A percentile compares a stretch with the other conserved stretches of the same genome.
Evolutionary conservation across 1,284 basidiomycete genomes (phyloP).

Genomic region (Naganishia albida): DNA sequence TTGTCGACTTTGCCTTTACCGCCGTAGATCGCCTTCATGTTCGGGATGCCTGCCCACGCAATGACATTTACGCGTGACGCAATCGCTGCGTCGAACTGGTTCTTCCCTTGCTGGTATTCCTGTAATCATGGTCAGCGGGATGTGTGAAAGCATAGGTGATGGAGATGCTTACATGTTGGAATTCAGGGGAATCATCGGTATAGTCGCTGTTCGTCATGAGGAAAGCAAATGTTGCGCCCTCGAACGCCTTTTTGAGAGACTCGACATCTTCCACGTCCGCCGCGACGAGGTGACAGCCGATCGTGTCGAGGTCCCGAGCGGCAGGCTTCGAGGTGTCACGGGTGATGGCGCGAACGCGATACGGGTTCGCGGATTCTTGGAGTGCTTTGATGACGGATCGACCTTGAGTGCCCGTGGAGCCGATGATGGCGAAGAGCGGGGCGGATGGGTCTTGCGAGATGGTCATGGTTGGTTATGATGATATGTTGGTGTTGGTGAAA

Average conservation of each 20-base stretch:
- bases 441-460: slow-evolving; percentile 31
- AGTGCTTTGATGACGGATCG: slow-evolving; percentile 57
- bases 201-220: slow-evolving; percentile 14
- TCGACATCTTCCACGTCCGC: slow-evolving; percentile 28
- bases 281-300: slow-evolving; percentile 56
- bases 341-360: slow-evolving; percentile 58
- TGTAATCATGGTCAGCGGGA: not conserved
- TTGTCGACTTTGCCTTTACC: slow-evolving; percentile 11
- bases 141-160: not conserved
- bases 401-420: slow-evolving; percentile 61
- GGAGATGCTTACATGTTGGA: slow-evolving; percentile 7
- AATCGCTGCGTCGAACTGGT: slow-evolving; percentile 5
- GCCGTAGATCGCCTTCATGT: slow-evolving; percentile 8
- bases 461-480: slow-evolving; percentile 35
- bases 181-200: slow-evolving; percentile 1
- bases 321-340: slow-evolving; percentile 55
- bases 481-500: too few relatives aligned
- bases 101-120: slow-evolving; percentile 13
- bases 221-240: slow-evolving; percentile 2
- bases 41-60: slow-evolving; percentile 7
- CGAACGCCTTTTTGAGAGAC: slow-evolving; percentile 1
- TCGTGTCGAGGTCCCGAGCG: slow-evolving; percentile 51
- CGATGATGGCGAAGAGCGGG: slow-evolving; percentile 57
- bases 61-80: not conserved
- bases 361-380: slow-evolving; percentile 56